These are phyloP conservation scores for Rugonectria rugulosa DNA, from an alignment of 2,329 filamentous ascomycete genomes.

Conservation along the genomic window DNA sequence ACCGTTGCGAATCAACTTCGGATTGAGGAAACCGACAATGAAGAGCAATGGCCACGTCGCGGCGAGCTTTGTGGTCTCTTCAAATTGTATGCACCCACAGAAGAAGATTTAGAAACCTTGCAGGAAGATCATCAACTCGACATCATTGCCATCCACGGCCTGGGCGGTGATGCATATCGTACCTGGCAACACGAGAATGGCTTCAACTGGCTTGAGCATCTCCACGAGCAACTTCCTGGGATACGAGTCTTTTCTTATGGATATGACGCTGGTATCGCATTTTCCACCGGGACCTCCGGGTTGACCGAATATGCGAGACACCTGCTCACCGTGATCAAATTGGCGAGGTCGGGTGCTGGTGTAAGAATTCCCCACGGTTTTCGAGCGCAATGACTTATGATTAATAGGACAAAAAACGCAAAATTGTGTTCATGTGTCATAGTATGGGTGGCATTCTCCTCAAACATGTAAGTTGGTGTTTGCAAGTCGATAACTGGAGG, in stretches of 20 bases:
- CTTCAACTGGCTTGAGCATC: background rate
- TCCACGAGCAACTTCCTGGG: background rate
- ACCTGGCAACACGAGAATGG: background rate
- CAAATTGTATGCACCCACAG: background rate
- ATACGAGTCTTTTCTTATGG: background rate
- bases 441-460: background rate
- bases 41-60: background rate
- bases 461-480: background rate
- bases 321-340: background rate
- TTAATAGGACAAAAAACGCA: background rate
- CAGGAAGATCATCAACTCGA: background rate
- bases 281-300: background rate
- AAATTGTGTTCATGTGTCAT: background rate
- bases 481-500: background rate
- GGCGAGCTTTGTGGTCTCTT: background rate
- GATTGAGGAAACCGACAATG: background rate
- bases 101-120: background rate
- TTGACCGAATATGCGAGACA: background rate
- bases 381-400: background rate
- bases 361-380: background rate
- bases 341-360: background rate
- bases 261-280: background rate
- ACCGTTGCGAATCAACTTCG: background rate
- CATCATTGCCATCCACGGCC: background rate
- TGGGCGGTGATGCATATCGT: background rate